A percentile compares a stretch with the other conserved stretches of the same genome.
Evolutionary conservation across 805 yeast genomes (phyloP).

Genomic region (Saccharomycopsis sp.): DNA sequence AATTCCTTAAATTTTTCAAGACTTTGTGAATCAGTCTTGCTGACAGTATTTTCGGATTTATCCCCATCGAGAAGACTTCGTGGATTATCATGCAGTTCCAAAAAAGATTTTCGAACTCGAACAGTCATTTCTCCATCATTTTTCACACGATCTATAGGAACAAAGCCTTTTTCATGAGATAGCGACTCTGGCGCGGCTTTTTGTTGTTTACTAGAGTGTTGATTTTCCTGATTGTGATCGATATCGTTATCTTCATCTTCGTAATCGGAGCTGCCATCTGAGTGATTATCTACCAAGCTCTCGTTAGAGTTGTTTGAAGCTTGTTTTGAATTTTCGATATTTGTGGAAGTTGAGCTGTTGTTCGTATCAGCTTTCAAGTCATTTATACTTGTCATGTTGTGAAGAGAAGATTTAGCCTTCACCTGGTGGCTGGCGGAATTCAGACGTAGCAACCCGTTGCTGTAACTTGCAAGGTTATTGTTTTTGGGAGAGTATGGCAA

Average conservation of each 20-base stretch:
- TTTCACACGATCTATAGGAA: no score
- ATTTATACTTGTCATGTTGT: conserved; percentile 19
- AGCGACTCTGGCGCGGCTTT: no score
- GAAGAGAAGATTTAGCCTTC: conserved; percentile 15
- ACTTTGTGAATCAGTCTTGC: neutral
- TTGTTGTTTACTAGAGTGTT: no score
- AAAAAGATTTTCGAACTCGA: conserved; percentile 16
- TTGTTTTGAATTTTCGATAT: neutral
- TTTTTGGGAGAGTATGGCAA: conserved; percentile 11
- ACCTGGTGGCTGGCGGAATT: conserved; percentile 2
- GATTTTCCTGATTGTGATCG: neutral
- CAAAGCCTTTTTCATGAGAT: no score
- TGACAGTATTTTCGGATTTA: neutral
- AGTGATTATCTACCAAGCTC: neutral
- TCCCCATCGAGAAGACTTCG: no score
- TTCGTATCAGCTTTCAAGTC: conserved; percentile 29
- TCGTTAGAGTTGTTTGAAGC: neutral
- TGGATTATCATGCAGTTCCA: no score
- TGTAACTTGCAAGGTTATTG: neutral
- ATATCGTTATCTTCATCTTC: neutral
- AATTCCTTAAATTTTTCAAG: no score
- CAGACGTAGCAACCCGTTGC: neutral
- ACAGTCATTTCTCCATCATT: no score
- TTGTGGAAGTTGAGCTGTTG: neutral
- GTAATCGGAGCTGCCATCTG: neutral